Conservation (phyloP, 805 yeast genomes). For the Saccharomycopsis sp. region DNA sequence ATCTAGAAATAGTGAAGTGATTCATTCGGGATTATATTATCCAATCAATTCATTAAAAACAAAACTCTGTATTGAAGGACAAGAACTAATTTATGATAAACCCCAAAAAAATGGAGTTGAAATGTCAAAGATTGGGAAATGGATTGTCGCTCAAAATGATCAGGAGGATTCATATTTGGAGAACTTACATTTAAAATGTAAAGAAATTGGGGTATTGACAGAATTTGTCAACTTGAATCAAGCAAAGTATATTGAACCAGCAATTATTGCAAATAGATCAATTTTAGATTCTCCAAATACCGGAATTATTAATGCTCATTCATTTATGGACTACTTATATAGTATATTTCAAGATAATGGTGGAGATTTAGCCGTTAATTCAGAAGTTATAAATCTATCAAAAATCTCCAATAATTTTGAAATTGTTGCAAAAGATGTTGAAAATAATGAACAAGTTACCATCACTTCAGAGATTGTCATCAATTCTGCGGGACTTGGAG, state of each 20-base stretch:
- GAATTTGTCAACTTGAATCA: slow-evolving; percentile 37
- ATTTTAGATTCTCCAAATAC: slow-evolving; percentile 69
- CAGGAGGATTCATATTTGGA: slow-evolving; percentile 50
- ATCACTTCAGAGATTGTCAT: slow-evolving; percentile 49
- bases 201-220: slow-evolving; percentile 45
- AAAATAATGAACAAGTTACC: slow-evolving; percentile 20
- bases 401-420: slow-evolving; percentile 18
- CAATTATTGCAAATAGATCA: slow-evolving; percentile 50
- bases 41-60: slow-evolving; percentile 62
- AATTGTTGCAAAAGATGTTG: slow-evolving; percentile 4
- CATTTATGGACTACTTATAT: slow-evolving; percentile 49
- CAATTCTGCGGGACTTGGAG: slow-evolving; percentile 73
- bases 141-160: slow-evolving; percentile 78
- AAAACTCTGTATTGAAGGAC: slow-evolving; percentile 65
- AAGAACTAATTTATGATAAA: slow-evolving; percentile 48
- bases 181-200: slow-evolving; percentile 38
- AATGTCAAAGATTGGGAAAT: slow-evolving; percentile 62
- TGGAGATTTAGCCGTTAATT: slow-evolving; percentile 57
- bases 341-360: slow-evolving; percentile 43
- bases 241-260: slow-evolving; percentile 50
- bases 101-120: slow-evolving; percentile 40
- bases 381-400: slow-evolving; percentile 36
- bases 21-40: slow-evolving; percentile 84
- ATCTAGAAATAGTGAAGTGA: slow-evolving; percentile 85
- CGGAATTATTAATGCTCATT: slow-evolving; percentile 79